phyloP scores from a whole-genome alignment of 2,329 filamentous ascomycete species.

The Xylaria sp. region DNA sequence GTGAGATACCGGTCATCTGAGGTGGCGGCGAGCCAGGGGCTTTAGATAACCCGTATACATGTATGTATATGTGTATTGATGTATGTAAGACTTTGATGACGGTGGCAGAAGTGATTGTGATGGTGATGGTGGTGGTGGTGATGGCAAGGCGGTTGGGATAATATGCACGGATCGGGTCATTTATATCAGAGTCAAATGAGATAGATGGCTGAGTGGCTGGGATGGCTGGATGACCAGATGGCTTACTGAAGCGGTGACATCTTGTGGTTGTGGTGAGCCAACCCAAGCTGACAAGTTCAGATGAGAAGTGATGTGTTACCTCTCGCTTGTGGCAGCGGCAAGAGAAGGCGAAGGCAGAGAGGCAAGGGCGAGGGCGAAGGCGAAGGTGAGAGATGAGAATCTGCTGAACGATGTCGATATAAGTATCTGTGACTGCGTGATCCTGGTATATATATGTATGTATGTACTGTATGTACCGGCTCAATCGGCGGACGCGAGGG shows the following conservation, averaged over 20 bases:
- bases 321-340: conserved; percentile 21
- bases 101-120: conserved; percentile 10
- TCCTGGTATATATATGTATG: background rate
- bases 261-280: conserved; percentile 16
- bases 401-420: conserved; percentile 2
- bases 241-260: conserved; percentile 41
- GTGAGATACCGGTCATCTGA: conserved; percentile 17
- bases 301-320: conserved; percentile 30
- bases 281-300: conserved; percentile 31
- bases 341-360: conserved; percentile 31
- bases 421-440: conserved; percentile 11
- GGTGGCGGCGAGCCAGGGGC: conserved; percentile 14
- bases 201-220: conserved; percentile 8
- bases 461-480: conserved; percentile 1
- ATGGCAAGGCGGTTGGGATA: background rate
- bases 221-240: conserved; percentile 19
- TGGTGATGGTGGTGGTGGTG: background rate
- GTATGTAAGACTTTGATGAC: background rate
- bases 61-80: conserved; percentile 10
- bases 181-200: conserved; percentile 15
- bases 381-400: conserved; percentile 7
- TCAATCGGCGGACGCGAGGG: conserved; percentile 4
- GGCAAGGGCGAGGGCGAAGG: no score
- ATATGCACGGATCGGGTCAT: conserved; percentile 21
- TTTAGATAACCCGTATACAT: background rate